Base-by-base conservation (phyloP, 768 basidiomycete genomes). In the Dacryopinax spathularia region DNA sequence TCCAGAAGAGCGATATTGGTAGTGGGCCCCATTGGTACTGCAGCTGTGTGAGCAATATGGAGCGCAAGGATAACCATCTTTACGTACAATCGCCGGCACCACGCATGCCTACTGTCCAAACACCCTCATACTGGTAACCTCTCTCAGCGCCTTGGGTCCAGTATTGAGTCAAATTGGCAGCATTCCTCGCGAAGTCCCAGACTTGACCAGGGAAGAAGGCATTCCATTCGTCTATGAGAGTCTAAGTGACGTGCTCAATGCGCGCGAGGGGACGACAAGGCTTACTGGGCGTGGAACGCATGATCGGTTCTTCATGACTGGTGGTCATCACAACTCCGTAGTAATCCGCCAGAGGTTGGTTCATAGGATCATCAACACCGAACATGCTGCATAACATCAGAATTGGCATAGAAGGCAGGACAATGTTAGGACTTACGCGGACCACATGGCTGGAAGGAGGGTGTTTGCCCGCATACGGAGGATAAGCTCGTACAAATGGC, bases 261-360 rank as follows among this genome's bases (percentile, higher is more conserved):
- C n/a, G n/a, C n/a, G n/a, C n/a, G n/a, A n/a, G n/a, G n/a, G n/a
- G n/a, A n/a, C n/a, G n/a, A n/a, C n/a, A n/a, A n/a, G n/a, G n/a
- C n/a, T n/a, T n/a, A 44, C 43, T 64, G 2, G 86, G 85, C 1
- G 82, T 83, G 34, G 84, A 83, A 20, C 86, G 81, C 77, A 83
- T 82, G 83, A 87, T 86, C 7, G 87, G 86, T 68, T 88, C 86
- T 71, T 88, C 82, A 69, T 87, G 84, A 9, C 68, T 84, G 1
- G 86, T 86, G 56, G 86, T 84, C 84, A 87, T 87, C 33, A 83
- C 85, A 43, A 87, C 77, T 25, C 83, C 86, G 72, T 82, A 86
- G 62, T 75, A 75, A 66, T 87, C 81, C 1, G 86, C 87, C 33
- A 83, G 74, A 31, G 75, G 75, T 68, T 85, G 84, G 68, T 87